Evolutionary conservation across 1,284 basidiomycete genomes (phyloP).

Genomic region (Coniferiporia sulphurascens): DNA sequence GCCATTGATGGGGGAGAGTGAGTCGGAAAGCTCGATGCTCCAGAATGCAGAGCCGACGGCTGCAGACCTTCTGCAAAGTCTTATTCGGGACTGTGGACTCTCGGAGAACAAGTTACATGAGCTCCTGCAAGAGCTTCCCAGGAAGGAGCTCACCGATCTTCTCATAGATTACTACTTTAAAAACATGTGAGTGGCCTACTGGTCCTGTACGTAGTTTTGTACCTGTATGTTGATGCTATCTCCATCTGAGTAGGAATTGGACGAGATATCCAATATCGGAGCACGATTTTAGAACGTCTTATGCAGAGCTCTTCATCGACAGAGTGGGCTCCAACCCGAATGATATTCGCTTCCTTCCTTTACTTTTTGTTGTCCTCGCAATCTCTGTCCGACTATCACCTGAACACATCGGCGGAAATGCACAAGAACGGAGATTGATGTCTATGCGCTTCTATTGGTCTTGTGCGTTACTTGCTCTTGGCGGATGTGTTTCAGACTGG

Average conservation of each 20-base stretch:
- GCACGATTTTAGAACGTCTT: slow-evolving; percentile 76
- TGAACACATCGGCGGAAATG: slow-evolving; percentile 77
- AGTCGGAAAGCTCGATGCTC: slow-evolving; percentile 31
- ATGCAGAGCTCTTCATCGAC: slow-evolving; percentile 74
- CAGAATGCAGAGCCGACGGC: slow-evolving; percentile 62
- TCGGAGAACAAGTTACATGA: slow-evolving; percentile 85
- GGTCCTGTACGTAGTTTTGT: slow-evolving; percentile 1
- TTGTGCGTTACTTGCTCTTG: slow-evolving; percentile 50
- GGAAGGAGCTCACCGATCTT: slow-evolving; percentile 65
- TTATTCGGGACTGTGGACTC: slow-evolving; percentile 88
- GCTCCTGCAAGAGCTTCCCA: slow-evolving; percentile 83
- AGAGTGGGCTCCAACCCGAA: slow-evolving; percentile 73
- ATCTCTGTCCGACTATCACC: slow-evolving; percentile 84
- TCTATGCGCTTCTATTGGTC: slow-evolving; percentile 92
- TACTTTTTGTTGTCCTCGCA: slow-evolving; percentile 91
- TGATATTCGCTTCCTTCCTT: slow-evolving; percentile 83
- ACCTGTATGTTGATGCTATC: slow-evolving; percentile 1
- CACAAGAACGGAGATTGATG: slow-evolving; percentile 66
- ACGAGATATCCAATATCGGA: slow-evolving; percentile 93
- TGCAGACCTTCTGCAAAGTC: slow-evolving; percentile 72
- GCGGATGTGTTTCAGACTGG: not conserved
- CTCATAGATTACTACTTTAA: slow-evolving; percentile 75
- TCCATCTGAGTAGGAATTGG: slow-evolving; percentile 65
- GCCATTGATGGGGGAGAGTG: slow-evolving; percentile 24
- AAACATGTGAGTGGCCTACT: slow-evolving; percentile 51